Conservation (phyloP, 1,284 basidiomycete species). For the Ceratobasidium sp. region DNA sequence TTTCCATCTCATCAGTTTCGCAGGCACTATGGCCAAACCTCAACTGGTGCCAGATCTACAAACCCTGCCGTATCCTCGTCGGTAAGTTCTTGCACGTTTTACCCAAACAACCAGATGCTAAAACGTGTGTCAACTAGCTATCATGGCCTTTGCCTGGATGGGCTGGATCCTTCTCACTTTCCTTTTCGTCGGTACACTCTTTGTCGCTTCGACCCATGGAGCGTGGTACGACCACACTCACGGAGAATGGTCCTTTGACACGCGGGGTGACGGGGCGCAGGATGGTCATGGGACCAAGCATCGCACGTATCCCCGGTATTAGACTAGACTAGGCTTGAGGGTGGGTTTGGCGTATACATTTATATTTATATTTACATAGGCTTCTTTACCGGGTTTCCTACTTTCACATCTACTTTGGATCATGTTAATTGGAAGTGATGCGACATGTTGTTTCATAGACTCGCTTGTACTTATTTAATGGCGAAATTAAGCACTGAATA, state of each 20-base stretch:
- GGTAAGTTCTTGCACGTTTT: constrained; percentile 7
- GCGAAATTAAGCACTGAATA: too few species aligned
- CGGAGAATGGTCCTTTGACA: constrained; percentile 35
- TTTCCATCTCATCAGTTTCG: too few species aligned
- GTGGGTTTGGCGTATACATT: not conserved
- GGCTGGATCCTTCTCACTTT: constrained; percentile 34
- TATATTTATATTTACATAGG: not conserved
- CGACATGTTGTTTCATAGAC: too few species aligned
- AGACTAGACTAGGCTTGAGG: not conserved
- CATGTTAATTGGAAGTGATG: too few species aligned
- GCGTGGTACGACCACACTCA: constrained; percentile 43
- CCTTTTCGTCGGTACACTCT: constrained; percentile 39
- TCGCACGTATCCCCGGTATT: constrained; percentile 38
- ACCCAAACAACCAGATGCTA: not conserved
- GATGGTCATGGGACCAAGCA: constrained; percentile 40
- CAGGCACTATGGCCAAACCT: constrained; percentile 35
- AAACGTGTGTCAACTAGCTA: not conserved
- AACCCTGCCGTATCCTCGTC: constrained; percentile 38
- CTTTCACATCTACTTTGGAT: too few species aligned
- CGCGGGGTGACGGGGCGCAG: constrained; percentile 26
- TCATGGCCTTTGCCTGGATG: constrained; percentile 42
- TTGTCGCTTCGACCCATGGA: constrained; percentile 26
- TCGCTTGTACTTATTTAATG: too few species aligned
- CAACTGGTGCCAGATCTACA: constrained; percentile 45
- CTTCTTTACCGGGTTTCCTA: not conserved